A percentile compares a stretch with the other conserved stretches of the same genome.
phyloP scores from a whole-genome alignment of 129 eudicot genomes.

The Centella asiatica region DNA sequence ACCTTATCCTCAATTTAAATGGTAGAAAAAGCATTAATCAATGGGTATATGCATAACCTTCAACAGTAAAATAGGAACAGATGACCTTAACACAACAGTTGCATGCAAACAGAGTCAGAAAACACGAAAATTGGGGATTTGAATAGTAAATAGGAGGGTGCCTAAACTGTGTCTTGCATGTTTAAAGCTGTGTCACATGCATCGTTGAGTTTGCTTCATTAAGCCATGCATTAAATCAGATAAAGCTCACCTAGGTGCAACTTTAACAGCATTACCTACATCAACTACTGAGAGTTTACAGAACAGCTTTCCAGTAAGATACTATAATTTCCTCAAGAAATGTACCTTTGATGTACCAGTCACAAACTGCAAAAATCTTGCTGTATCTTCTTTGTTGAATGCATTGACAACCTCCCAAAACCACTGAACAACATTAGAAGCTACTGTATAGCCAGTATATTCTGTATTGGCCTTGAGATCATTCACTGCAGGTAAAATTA shows the following conservation, averaged over 20 bases:
- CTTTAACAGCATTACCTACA: too few species aligned
- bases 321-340: neutral
- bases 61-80: neutral
- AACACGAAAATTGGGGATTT: neutral
- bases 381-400: conserved; percentile 90
- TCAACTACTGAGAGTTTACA: neutral
- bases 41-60: too few species aligned
- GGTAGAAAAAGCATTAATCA: too few species aligned
- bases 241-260: too few species aligned
- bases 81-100: neutral
- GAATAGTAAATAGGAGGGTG: too few species aligned
- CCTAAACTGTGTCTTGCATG: too few species aligned
- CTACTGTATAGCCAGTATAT: conserved; percentile 82
- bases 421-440: conserved; percentile 74
- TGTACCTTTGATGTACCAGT: conserved; percentile 97
- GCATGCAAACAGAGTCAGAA: too few species aligned
- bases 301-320: neutral
- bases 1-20: too few species aligned
- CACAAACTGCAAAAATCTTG: conserved; percentile 90
- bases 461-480: conserved; percentile 93
- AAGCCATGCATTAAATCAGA: too few species aligned
- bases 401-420: conserved; percentile 94
- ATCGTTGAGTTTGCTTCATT: too few species aligned
- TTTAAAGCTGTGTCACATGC: too few species aligned
- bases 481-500: conserved; percentile 54